Evolutionary conservation across 202 grass and related monocot genomes (phyloP).

Genomic region (Setaria viridis): DNA sequence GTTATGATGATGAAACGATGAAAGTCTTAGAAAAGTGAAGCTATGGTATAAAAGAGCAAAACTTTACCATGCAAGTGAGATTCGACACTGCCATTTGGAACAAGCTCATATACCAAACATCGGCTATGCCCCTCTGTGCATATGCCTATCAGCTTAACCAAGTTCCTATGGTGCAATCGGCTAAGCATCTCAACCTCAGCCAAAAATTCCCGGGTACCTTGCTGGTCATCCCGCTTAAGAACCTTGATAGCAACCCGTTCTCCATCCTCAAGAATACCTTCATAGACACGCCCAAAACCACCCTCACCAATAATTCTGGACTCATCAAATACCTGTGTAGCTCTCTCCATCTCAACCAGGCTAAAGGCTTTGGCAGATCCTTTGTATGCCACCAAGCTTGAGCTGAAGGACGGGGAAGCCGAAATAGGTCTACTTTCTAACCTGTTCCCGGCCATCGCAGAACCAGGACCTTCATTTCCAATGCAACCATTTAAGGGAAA

Average conservation of each 20-base stretch:
- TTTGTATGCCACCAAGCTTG: conserved; percentile 83
- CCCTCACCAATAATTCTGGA: conserved; percentile 95
- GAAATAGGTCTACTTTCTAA: conserved; percentile 66
- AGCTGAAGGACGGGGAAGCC: conserved; percentile 71
- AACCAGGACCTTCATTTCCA: conserved; percentile 54
- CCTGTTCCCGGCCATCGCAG: conserved; percentile 39
- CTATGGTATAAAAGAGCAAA: conserved; percentile 8
- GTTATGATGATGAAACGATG: conserved; percentile 18
- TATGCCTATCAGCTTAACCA: conserved; percentile 98
- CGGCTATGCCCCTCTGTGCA: conserved; percentile 74
- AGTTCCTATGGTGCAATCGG: conserved; percentile 95
- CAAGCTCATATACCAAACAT: conserved; percentile 95
- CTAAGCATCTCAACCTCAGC: conserved; percentile 99
- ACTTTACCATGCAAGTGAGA: conserved; percentile 90
- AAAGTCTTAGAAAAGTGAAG: conserved; percentile 43
- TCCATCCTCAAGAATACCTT: conserved; percentile 79
- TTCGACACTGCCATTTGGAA: conserved; percentile 95
- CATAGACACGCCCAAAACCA: conserved; percentile 97
- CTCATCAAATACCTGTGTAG: conserved; percentile 84
- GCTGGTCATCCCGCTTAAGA: conserved; percentile 89
- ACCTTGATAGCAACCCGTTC: conserved; percentile 81
- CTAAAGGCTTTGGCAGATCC: conserved; percentile 87
- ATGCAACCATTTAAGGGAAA: conserved; percentile 28
- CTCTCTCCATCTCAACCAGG: conserved; percentile 84
- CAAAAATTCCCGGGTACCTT: conserved; percentile 91